Evolutionary conservation across 768 basidiomycete species (phyloP).

Genomic region (Mycena chlorophos): DNA sequence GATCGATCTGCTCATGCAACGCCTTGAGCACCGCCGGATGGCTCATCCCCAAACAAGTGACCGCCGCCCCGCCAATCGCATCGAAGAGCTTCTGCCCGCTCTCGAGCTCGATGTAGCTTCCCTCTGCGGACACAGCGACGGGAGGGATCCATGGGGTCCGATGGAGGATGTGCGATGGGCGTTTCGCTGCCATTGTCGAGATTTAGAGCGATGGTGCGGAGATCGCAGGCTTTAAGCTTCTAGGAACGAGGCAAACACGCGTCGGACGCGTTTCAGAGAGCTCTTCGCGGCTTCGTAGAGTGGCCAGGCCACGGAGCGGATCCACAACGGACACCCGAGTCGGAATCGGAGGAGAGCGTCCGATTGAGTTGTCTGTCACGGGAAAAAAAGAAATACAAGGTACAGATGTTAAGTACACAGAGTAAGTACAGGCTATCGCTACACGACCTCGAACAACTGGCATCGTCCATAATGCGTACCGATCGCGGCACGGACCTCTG

Average conservation of each 20-base stretch:
- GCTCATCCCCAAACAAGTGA: constrained; percentile 72
- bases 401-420: too few species aligned
- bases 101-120: constrained; percentile 70
- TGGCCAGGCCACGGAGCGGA: too few species aligned
- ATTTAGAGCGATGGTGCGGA: background rate
- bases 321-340: background rate
- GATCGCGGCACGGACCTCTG: constrained; percentile 32
- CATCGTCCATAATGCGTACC: constrained; percentile 37
- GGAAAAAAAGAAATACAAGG: too few species aligned
- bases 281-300: background rate
- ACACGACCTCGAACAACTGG: constrained; percentile 34
- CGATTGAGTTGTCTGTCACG: too few species aligned
- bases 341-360: too few species aligned
- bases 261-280: background rate
- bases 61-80: constrained; percentile 84
- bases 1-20: constrained; percentile 78
- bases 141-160: constrained; percentile 76
- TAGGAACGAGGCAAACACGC: background rate
- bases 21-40: constrained; percentile 73
- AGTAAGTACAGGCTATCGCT: constrained; percentile 7
- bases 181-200: background rate
- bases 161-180: constrained; percentile 47
- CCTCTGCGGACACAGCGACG: constrained; percentile 63
- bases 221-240: background rate
- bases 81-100: constrained; percentile 73